Conservation (phyloP, 352 stramenopile species). For the Phytophthora podocarpi region DNA sequence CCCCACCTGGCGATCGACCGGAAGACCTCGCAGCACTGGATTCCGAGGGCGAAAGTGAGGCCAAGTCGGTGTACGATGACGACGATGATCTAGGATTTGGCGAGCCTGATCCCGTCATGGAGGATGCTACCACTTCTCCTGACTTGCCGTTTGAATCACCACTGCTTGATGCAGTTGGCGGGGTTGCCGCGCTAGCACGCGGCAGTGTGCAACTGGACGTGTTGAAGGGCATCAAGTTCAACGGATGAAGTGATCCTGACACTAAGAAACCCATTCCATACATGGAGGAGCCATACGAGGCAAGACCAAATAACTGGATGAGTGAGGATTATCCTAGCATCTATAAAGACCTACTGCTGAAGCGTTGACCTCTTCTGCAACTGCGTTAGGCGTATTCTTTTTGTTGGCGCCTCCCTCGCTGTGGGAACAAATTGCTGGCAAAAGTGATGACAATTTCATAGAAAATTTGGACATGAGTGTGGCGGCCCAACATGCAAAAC, state of each 20-base stretch:
- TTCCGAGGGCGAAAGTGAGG: conserved; percentile 3
- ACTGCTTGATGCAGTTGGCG: background rate
- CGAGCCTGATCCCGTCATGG: background rate
- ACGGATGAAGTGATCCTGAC: background rate
- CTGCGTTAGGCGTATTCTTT: background rate
- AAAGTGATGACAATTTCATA: background rate
- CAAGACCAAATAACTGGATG: background rate
- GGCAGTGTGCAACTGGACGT: background rate
- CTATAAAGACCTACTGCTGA: background rate
- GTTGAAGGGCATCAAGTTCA: background rate
- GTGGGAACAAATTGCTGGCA: background rate
- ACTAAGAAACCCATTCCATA: background rate
- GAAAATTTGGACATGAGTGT: background rate
- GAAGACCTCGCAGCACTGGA: conserved; percentile 4
- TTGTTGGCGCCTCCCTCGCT: background rate
- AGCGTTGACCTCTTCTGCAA: no score
- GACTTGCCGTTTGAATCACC: background rate
- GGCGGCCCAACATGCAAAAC: background rate
- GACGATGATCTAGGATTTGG: background rate
- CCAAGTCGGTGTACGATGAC: background rate
- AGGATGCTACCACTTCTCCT: background rate
- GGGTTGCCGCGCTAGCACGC: background rate
- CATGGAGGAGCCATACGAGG: conserved; percentile 12
- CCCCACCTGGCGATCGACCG: background rate
- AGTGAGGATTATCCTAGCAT: background rate